These are phyloP conservation scores for Geranomyces michiganensis DNA, from an alignment of 192 early-diverging fungal genomes.

Conservation along the genomic window DNA sequence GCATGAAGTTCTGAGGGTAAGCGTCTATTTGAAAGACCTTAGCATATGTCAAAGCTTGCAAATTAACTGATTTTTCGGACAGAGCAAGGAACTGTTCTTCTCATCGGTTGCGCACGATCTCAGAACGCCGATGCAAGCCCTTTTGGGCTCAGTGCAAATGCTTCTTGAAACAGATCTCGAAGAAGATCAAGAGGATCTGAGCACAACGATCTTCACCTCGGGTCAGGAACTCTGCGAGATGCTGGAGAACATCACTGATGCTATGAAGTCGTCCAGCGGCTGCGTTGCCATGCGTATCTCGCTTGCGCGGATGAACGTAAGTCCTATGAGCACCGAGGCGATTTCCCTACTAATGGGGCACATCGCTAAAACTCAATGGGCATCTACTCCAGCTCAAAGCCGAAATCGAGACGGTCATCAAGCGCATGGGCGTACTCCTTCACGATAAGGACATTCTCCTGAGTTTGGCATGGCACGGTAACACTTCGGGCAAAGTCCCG, in stretches of 20 bases:
- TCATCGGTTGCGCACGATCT: slow-evolving; percentile 14
- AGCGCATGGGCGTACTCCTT: slow-evolving; percentile 10
- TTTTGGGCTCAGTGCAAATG: slow-evolving; percentile 5
- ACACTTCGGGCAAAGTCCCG: neutral
- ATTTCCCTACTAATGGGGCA: no score
- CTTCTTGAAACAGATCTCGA: neutral
- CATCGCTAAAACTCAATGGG: neutral
- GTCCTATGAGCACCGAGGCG: no score
- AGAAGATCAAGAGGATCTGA: slow-evolving; percentile 1
- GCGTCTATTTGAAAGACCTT: no score
- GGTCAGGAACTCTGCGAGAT: slow-evolving; percentile 10
- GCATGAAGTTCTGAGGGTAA: neutral
- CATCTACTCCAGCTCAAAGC: slow-evolving; percentile 7
- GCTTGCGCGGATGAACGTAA: no score
- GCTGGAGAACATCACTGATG: slow-evolving; percentile 20
- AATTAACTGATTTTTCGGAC: no score
- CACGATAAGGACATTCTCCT: slow-evolving; percentile 8
- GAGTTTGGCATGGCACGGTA: slow-evolving; percentile 11
- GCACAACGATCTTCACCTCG: neutral
- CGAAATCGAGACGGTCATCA: slow-evolving; percentile 14
- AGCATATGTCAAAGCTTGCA: no score
- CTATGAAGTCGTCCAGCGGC: neutral
- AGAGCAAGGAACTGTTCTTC: slow-evolving; percentile 15
- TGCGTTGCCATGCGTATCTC: neutral
- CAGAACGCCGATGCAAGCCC: slow-evolving; percentile 17